These are phyloP conservation scores for Flaveria robusta DNA, from an alignment of 129 eudicot genomes.

Conservation along the genomic window DNA sequence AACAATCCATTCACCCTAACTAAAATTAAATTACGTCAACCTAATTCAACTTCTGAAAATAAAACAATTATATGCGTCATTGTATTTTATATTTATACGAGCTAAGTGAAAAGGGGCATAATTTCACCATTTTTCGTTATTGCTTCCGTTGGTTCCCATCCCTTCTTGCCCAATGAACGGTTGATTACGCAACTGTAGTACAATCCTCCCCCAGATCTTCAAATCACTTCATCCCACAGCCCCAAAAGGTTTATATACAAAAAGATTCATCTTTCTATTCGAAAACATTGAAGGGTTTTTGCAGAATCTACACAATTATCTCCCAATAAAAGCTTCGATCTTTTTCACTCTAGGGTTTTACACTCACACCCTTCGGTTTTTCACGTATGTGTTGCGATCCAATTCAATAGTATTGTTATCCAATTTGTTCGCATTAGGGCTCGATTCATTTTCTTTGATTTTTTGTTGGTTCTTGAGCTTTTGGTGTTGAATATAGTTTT, in stretches of 20 bases:
- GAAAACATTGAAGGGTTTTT: slow-evolving; percentile 4
- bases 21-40: too few species aligned
- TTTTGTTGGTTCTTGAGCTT: not conserved
- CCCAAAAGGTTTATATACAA: slow-evolving; percentile 17
- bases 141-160: slow-evolving; percentile 22
- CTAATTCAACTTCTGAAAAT: too few species aligned
- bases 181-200: slow-evolving; percentile 34
- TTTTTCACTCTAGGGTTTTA: slow-evolving; percentile 33
- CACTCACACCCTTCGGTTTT: not conserved
- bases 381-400: slow-evolving; percentile 22
- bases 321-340: slow-evolving; percentile 27
- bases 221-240: slow-evolving; percentile 33
- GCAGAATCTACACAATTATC: slow-evolving; percentile 14
- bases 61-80: not conserved
- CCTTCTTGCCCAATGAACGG: slow-evolving; percentile 31
- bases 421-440: slow-evolving; percentile 27
- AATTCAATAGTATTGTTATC: not conserved
- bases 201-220: slow-evolving; percentile 28
- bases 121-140: slow-evolving; percentile 25
- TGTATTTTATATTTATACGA: not conserved
- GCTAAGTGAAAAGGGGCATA: not conserved
- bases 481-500: slow-evolving; percentile 1
- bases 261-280: slow-evolving; percentile 22
- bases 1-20: too few species aligned
- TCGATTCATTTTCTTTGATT: not conserved